A percentile compares a stretch with the other conserved stretches of the same genome.
phyloP scores from a whole-genome alignment of 352 stramenopile genomes.

The Hyaloperonospora arabidopsidis region DNA sequence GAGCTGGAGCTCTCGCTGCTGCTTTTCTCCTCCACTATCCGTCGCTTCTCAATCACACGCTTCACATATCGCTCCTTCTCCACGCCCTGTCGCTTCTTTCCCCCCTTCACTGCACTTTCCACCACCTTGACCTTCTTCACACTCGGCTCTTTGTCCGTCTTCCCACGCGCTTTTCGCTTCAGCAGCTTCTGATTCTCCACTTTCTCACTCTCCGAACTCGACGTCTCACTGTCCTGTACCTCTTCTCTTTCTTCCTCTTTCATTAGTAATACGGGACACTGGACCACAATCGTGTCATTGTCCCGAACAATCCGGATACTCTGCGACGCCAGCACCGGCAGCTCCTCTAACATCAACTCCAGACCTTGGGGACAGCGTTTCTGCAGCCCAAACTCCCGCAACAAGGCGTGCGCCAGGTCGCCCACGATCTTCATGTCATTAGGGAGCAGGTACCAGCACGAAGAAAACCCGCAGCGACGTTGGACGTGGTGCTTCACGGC shows the following conservation, averaged over 20 bases:
- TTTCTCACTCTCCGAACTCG: slow-evolving; percentile 12
- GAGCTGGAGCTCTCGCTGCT: neutral
- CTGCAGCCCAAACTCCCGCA: slow-evolving; percentile 47
- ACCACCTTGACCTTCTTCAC: slow-evolving; percentile 10
- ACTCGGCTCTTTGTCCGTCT: slow-evolving; percentile 8
- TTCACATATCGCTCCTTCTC: slow-evolving; percentile 1
- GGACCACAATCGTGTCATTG: slow-evolving; percentile 47
- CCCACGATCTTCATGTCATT: slow-evolving; percentile 39
- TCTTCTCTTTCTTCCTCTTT: neutral
- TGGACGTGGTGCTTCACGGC: slow-evolving; percentile 41
- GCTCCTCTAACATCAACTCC: slow-evolving; percentile 48
- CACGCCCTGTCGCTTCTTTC: neutral
- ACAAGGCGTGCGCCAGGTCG: slow-evolving; percentile 49
- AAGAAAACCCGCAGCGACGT: slow-evolving; percentile 39
- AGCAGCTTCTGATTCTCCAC: slow-evolving; percentile 1
- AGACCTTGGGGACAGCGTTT: slow-evolving; percentile 39
- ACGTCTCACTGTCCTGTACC: neutral
- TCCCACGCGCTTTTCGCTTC: slow-evolving; percentile 13
- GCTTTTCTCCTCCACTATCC: neutral
- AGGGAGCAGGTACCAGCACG: slow-evolving; percentile 66
- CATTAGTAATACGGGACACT: slow-evolving; percentile 22
- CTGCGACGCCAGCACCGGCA: slow-evolving; percentile 54
- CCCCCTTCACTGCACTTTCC: slow-evolving; percentile 4
- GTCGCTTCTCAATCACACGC: neutral
- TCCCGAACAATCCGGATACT: slow-evolving; percentile 53